Base-by-base conservation (phyloP, 2,329 filamentous ascomycete genomes). In the Didymella pomorum region DNA sequence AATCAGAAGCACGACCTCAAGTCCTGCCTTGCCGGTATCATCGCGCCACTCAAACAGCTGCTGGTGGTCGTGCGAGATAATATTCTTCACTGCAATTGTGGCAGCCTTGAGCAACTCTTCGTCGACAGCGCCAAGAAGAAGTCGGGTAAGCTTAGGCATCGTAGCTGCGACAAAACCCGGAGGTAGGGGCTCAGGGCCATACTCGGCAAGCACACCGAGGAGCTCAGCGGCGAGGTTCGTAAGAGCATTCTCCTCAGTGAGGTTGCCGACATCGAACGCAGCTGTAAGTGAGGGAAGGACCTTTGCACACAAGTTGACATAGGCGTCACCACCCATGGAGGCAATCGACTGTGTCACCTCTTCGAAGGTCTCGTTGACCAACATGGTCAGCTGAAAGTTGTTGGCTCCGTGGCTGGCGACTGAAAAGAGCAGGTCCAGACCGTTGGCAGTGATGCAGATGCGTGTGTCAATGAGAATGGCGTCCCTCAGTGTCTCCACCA, bases 281-380 rank as follows among this genome's bases (percentile, higher is more conserved):
- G 91, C 92, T 18, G 89, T 96, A 48, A 99, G 80, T 0, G 92
- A 92, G 12, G 95, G 95, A 9, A 98, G 79, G 5, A 96, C 91
- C 77, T 94, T 96, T 67, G 87, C 82, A 73, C 94, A 97, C 7
- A 99, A 84, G 11, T 86, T 86, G 47, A 89, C 84, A 75, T 94
- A 99, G 0, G 87, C 84, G 9, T 90, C 86, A 7, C 84, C 79
- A 21, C 87, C 87, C 60, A 81, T 79, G 14, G 88, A 86, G 2
- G 89, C 81, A 58, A 96, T 85, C 1, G 82, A 84, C 49, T 84
- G 82, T 6, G 93, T 90, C 56, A 97, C 88, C 42, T 95, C 92
- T 75, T 98, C 94, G 71, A 99, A 96, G 0, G 92, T 89, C 77
- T 99, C 95, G 33, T 87, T 90, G 23, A 98, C 90, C 50, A 97